phyloP scores from a whole-genome alignment of 495 filamentous ascomycete species.

The Tricharina praecox region DNA sequence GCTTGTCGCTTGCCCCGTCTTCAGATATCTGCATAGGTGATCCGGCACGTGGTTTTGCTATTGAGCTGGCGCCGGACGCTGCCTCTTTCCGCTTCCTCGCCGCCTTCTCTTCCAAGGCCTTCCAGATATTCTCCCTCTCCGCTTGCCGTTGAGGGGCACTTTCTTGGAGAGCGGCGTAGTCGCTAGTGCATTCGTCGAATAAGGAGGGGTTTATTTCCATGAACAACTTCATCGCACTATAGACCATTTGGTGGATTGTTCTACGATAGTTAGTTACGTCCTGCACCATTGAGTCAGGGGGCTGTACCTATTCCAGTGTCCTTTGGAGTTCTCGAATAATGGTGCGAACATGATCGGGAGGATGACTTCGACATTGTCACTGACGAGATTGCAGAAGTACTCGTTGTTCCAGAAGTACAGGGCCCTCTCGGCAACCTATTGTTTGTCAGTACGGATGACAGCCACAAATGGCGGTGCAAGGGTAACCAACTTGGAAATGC shows the following conservation, averaged over 20 bases:
- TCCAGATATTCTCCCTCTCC: conserved; percentile 68
- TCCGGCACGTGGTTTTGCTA: conserved; percentile 26
- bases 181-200: conserved; percentile 95
- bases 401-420: conserved; percentile 99
- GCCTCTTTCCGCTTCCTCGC: conserved; percentile 38
- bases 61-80: conserved; percentile 21
- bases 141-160: conserved; percentile 62
- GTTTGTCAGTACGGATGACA: conserved; percentile 3
- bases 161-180: conserved; percentile 94
- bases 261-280: conserved; percentile 40
- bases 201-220: conserved; percentile 99
- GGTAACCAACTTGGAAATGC: conserved; percentile 65
- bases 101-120: conserved; percentile 63
- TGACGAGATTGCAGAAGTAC: conserved; percentile 98
- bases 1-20: conserved; percentile 47
- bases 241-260: conserved; percentile 99
- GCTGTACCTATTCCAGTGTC: conserved; percentile 87
- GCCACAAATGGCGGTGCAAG: background rate
- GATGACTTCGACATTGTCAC: conserved; percentile 96
- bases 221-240: conserved; percentile 99
- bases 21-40: conserved; percentile 38
- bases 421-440: conserved; percentile 77
- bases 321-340: conserved; percentile 97
- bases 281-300: background rate
- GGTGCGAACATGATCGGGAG: conserved; percentile 99